Base-by-base conservation (phyloP, 768 basidiomycete genomes). In the Tulasnella sp. region DNA sequence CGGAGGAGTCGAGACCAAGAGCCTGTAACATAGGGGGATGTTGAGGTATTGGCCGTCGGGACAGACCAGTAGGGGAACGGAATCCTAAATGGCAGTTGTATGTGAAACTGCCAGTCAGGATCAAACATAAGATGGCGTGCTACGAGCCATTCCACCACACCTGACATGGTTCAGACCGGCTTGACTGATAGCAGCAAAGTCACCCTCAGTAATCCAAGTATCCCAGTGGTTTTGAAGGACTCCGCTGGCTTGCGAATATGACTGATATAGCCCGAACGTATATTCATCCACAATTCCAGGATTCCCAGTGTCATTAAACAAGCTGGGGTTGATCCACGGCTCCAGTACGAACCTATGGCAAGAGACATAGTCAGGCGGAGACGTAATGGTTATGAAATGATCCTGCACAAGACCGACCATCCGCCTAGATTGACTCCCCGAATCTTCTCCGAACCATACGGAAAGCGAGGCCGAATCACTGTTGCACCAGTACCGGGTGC, bases 51-150 rank as follows among this genome's bases (percentile, higher is more conserved):
- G 2, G 78, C 78, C 31, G 83, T 69, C 0, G 84, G 84, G n/a
- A 86, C 77, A n/a, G 83, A 83, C 85, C 85, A 87, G 67, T 82
- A 87, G 8, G 84, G 84, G 4, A 85, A 61, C 4, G 84, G 84
- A 65, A 87, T 82, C 29, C 84, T 85, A n/a, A n/a, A n/a, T n/a
- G n/a, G n/a, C n/a, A n/a, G n/a, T n/a, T n/a, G n/a, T n/a, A n/a
- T n/a, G n/a, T n/a, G n/a, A n/a, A n/a, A n/a, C n/a, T n/a, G n/a
- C n/a, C n/a, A n/a, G n/a, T n/a, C n/a, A n/a, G n/a, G n/a, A n/a
- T n/a, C n/a, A n/a, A 19, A 21, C 19, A n/a, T 38, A 7, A 38
- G 5, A n/a, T 27, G 56, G 48, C 4, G 19, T 12, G 24, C 21
- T 17, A 45, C 41, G n/a, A 44, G n/a, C 48, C 10, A 34, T 45